A percentile compares a stretch with the other conserved stretches of the same genome.
phyloP scores from a whole-genome alignment of 1,139 yeast species.

The Magnusiomyces magnusii region DNA sequence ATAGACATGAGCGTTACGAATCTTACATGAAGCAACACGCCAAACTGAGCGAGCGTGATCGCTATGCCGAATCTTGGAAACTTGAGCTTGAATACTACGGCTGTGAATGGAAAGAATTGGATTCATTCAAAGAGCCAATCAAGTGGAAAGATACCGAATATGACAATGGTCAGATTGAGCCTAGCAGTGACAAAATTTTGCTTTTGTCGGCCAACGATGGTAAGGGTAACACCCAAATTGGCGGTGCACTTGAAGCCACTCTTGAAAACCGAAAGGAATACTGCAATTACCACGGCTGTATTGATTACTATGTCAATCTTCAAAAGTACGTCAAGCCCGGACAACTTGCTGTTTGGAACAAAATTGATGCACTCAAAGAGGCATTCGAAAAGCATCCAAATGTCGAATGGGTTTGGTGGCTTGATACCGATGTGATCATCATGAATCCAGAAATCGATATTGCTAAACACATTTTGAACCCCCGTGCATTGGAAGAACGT shows the following conservation, averaged over 20 bases:
- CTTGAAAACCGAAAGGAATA: slow-evolving; percentile 30
- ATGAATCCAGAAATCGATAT: slow-evolving; percentile 29
- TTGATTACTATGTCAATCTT: slow-evolving; percentile 27
- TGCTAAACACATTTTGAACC: slow-evolving; percentile 29
- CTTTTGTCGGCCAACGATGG: slow-evolving; percentile 30
- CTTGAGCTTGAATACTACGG: slow-evolving; percentile 10
- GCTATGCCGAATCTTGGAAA: slow-evolving; percentile 5
- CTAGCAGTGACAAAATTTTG: slow-evolving; percentile 25
- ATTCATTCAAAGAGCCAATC: slow-evolving; percentile 7
- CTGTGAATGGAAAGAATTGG: slow-evolving; percentile 12
- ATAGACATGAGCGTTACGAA: slow-evolving; percentile 10
- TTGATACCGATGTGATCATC: slow-evolving; percentile 31
- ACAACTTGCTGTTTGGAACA: slow-evolving; percentile 27
- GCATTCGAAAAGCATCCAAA: slow-evolving; percentile 28
- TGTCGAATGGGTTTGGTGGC: slow-evolving; percentile 35
- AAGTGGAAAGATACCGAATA: slow-evolving; percentile 7
- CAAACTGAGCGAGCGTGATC: slow-evolving; percentile 4
- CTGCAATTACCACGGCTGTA: slow-evolving; percentile 29
- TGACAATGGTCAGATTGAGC: slow-evolving; percentile 19
- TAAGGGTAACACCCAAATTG: slow-evolving; percentile 22
- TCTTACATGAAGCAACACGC: slow-evolving; percentile 12
- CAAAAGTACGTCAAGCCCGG: slow-evolving; percentile 16
- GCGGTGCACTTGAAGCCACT: slow-evolving; percentile 24
- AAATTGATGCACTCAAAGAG: slow-evolving; percentile 28
- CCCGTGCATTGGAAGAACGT: slow-evolving; percentile 24